Percentiles rank a stretch among this genome's conserved stretches.
These are phyloP conservation scores for Alternaria gansuensis DNA, from an alignment of 2,329 filamentous ascomycete species.

Conservation along the genomic window DNA sequence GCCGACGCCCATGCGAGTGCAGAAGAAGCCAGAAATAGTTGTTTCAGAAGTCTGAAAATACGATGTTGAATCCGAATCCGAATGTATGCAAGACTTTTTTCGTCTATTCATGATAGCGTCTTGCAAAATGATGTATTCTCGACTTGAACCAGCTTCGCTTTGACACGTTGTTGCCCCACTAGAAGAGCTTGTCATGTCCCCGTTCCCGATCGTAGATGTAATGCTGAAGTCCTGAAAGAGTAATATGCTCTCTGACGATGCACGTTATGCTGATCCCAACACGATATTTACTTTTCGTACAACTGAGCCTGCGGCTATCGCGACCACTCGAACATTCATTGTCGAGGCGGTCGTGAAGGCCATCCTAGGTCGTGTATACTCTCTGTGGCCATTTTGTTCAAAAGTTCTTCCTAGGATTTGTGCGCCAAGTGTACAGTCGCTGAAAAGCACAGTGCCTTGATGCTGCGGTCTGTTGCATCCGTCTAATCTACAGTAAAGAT, in stretches of 20 bases:
- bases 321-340: background rate
- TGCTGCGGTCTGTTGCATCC: background rate
- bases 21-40: background rate
- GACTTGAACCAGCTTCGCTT: background rate
- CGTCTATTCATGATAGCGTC: background rate
- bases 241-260: background rate
- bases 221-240: background rate
- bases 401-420: background rate
- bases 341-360: background rate
- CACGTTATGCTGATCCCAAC: background rate
- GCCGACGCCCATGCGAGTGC: slow-evolving; percentile 13
- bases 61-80: background rate
- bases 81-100: background rate
- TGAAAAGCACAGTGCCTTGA: background rate
- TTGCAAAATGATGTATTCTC: background rate
- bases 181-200: no score
- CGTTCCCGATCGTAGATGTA: background rate
- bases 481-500: background rate
- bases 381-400: background rate
- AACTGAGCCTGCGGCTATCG: background rate
- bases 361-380: background rate
- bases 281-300: background rate
- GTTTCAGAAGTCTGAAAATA: background rate
- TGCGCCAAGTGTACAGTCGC: background rate
- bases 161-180: background rate